Conservation (phyloP, 2,329 filamentous ascomycete genomes). For the Fusarium papillatum region DNA sequence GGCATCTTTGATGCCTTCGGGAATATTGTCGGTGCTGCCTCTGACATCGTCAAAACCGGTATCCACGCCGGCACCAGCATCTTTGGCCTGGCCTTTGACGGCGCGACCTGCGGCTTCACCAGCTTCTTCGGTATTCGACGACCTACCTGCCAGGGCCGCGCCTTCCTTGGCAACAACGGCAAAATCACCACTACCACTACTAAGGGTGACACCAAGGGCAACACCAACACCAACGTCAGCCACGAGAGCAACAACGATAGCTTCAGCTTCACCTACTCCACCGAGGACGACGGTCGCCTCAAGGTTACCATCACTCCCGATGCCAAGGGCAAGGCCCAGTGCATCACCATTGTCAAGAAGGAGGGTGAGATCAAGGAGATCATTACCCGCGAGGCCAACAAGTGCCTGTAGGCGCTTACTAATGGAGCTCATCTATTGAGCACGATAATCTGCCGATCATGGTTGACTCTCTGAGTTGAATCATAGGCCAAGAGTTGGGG, state of each 20-base stretch:
- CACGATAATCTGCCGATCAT: background rate
- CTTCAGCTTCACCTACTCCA: slow-evolving; percentile 5
- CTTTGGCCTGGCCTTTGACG: background rate
- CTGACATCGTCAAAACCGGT: background rate
- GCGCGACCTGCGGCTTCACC: background rate
- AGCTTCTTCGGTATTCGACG: background rate
- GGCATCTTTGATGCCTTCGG: background rate
- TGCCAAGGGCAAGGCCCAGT: slow-evolving; percentile 4
- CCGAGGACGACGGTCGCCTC: background rate
- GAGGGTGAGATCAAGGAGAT: slow-evolving; percentile 5
- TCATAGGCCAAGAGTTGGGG: background rate
- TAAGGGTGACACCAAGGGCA: background rate
- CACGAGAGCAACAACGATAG: background rate
- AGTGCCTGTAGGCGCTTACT: slow-evolving; percentile 3
- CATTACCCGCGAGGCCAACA: background rate
- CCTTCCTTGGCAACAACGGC: background rate
- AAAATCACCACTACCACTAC: background rate
- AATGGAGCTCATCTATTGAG: background rate
- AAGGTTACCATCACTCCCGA: slow-evolving; percentile 11
- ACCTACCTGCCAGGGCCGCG: background rate
- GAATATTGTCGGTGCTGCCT: background rate
- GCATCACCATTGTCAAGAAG: slow-evolving; percentile 1
- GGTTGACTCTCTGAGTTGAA: background rate
- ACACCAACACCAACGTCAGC: background rate
- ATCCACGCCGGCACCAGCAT: background rate